phyloP scores from a whole-genome alignment of 805 yeast species.

The Candida michaelii region DNA sequence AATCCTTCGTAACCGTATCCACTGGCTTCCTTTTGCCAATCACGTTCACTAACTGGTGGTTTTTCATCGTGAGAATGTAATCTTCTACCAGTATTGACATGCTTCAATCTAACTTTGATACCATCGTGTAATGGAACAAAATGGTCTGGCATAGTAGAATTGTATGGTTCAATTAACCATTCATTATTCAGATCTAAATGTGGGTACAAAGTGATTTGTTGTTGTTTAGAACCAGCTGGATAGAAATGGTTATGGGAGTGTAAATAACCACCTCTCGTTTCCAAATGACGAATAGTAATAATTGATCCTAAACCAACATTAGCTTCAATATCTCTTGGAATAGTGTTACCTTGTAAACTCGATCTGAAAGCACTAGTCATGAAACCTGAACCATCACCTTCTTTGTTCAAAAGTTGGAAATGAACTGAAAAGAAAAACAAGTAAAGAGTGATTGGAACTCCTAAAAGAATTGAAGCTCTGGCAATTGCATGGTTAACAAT shows the following conservation, averaged over 20 bases:
- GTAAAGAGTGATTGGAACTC: slow-evolving; percentile 59
- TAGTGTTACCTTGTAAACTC: slow-evolving; percentile 55
- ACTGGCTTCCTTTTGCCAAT: slow-evolving; percentile 83
- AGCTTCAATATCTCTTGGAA: slow-evolving; percentile 59
- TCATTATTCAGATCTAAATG: slow-evolving; percentile 73
- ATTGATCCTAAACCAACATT: slow-evolving; percentile 73
- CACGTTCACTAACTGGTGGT: slow-evolving; percentile 72
- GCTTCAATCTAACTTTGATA: slow-evolving; percentile 67
- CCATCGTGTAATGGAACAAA: slow-evolving; percentile 68
- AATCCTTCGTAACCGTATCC: slow-evolving; percentile 77
- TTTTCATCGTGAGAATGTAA: slow-evolving; percentile 82
- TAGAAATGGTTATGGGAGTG: slow-evolving; percentile 76
- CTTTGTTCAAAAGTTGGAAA: slow-evolving; percentile 53
- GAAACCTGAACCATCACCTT: slow-evolving; percentile 72
- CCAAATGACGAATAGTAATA: slow-evolving; percentile 65
- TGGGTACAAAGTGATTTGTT: slow-evolving; percentile 78
- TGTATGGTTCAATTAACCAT: slow-evolving; percentile 70
- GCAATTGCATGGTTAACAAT: slow-evolving; percentile 47
- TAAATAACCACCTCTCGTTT: slow-evolving; percentile 76
- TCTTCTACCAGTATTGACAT: slow-evolving; percentile 58
- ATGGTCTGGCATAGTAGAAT: slow-evolving; percentile 51
- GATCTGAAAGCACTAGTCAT: slow-evolving; percentile 73
- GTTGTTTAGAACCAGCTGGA: slow-evolving; percentile 81
- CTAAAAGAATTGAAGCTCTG: slow-evolving; percentile 56
- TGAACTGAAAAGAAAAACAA: slow-evolving; percentile 61